Percentiles rank a stretch among this genome's conserved stretches.
These are phyloP conservation scores for Melampsora occidentalis DNA, from an alignment of 1,284 basidiomycete genomes.

Conservation along the genomic window DNA sequence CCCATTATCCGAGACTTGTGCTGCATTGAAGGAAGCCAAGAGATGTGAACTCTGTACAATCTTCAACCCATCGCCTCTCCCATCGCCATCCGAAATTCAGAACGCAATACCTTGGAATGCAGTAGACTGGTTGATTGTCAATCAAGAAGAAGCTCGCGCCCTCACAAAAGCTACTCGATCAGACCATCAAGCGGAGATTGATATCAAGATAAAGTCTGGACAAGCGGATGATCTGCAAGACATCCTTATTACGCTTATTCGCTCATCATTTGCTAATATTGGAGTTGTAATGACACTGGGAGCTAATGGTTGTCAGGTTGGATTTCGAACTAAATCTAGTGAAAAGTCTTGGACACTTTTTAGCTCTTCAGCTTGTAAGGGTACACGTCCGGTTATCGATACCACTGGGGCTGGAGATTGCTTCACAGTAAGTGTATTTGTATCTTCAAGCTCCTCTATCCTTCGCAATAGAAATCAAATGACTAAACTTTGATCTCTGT, in stretches of 20 bases:
- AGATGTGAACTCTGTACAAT: slow-evolving; percentile 14
- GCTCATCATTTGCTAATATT: slow-evolving; percentile 1
- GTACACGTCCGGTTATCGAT: slow-evolving; percentile 23
- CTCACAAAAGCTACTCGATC: not conserved
- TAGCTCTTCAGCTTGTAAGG: slow-evolving; percentile 1
- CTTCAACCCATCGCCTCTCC: slow-evolving; percentile 36
- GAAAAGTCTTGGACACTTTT: slow-evolving; percentile 5
- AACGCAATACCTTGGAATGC: slow-evolving; percentile 6
- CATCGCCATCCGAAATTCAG: slow-evolving; percentile 2
- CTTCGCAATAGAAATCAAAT: not conserved
- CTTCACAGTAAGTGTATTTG: slow-evolving; percentile 21
- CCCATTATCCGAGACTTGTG: slow-evolving; percentile 20
- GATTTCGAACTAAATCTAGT: not conserved
- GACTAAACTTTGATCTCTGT: not conserved
- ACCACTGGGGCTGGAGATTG: slow-evolving; percentile 41
- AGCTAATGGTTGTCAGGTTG: slow-evolving; percentile 18
- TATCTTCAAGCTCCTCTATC: not conserved
- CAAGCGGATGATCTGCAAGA: not conserved
- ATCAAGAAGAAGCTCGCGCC: slow-evolving; percentile 24
- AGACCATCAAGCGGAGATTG: not conserved
- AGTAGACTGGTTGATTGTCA: slow-evolving; percentile 39
- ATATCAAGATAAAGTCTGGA: not conserved
- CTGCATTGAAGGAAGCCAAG: not conserved
- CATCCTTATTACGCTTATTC: slow-evolving; percentile 4
- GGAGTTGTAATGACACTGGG: slow-evolving; percentile 26